A percentile compares a stretch with the other conserved stretches of the same genome.
Evolutionary conservation across 768 basidiomycete species (phyloP).

Genomic region (Boletus edulis): DNA sequence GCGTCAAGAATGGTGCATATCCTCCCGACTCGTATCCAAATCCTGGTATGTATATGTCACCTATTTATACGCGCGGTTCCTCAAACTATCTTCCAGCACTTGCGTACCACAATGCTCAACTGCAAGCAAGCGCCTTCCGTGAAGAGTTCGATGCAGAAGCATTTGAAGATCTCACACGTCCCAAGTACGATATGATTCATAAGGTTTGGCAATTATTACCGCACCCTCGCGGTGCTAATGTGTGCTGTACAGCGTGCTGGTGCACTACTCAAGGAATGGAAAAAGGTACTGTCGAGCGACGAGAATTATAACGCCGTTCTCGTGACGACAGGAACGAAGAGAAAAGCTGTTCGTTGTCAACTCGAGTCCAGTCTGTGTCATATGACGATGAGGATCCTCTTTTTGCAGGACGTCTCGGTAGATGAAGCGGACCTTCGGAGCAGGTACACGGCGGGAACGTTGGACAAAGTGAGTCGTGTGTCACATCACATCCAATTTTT

Average conservation of each 20-base stretch:
- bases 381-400: background rate
- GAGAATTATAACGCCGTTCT: constrained; percentile 56
- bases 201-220: constrained; percentile 46
- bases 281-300: constrained; percentile 57
- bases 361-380: background rate
- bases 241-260: constrained; percentile 56
- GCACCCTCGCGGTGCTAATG: background rate
- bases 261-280: constrained; percentile 68
- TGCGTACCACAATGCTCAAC: constrained; percentile 83
- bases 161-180: constrained; percentile 81
- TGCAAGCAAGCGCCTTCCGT: constrained; percentile 90
- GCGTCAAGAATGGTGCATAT: constrained; percentile 76
- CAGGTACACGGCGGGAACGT: constrained; percentile 53
- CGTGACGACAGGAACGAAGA: constrained; percentile 54
- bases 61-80: background rate
- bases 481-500: background rate
- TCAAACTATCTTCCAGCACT: constrained; percentile 39
- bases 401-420: constrained; percentile 53
- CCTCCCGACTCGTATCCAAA: constrained; percentile 89
- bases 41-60: constrained; percentile 59
- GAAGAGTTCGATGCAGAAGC: constrained; percentile 78
- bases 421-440: constrained; percentile 75
- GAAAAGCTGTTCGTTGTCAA: constrained; percentile 58
- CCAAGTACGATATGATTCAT: constrained; percentile 75
- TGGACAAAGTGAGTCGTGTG: constrained; percentile 57